phyloP scores from a whole-genome alignment of 169 alveolate genomes.

The Cryptosporidium xiaoi region DNA sequence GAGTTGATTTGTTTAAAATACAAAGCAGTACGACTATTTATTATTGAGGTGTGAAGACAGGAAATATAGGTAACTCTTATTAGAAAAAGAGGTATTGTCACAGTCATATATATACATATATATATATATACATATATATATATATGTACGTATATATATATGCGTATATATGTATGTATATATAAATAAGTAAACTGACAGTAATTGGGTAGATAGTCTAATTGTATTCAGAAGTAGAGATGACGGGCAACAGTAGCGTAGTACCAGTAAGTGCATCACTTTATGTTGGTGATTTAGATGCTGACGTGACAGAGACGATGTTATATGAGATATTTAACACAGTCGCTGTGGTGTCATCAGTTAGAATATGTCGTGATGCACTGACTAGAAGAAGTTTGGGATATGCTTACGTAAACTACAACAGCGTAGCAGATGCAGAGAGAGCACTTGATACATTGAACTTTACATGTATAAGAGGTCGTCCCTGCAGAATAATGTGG shows the following conservation, averaged over 20 bases:
- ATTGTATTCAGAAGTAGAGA: constrained; percentile 7
- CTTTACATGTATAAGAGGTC: constrained; percentile 91
- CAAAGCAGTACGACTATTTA: too few relatives aligned
- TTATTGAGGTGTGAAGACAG: too few relatives aligned
- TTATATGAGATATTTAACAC: constrained; percentile 92
- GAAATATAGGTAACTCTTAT: too few relatives aligned
- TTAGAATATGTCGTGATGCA: constrained; percentile 93
- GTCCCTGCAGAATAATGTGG: constrained; percentile 94
- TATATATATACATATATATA: too few relatives aligned
- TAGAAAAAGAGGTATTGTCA: too few relatives aligned
- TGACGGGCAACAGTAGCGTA: constrained; percentile 55
- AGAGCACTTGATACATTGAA: constrained; percentile 92
- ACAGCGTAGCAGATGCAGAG: constrained; percentile 90
- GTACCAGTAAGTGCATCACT: constrained; percentile 86
- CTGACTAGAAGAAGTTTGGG: constrained; percentile 90
- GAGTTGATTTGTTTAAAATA: too few relatives aligned
- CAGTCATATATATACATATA: too few relatives aligned
- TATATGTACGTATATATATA: too few relatives aligned
- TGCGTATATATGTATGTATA: too few relatives aligned
- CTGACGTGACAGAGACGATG: constrained; percentile 94
- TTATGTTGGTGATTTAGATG: constrained; percentile 92
- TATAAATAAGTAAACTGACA: too few relatives aligned
- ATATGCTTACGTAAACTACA: constrained; percentile 93
- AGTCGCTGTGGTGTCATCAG: constrained; percentile 93
- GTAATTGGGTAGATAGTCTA: too few relatives aligned